Evolutionary conservation across 352 stramenopile species (phyloP).

Genomic region (Globisporangium irregulare): DNA sequence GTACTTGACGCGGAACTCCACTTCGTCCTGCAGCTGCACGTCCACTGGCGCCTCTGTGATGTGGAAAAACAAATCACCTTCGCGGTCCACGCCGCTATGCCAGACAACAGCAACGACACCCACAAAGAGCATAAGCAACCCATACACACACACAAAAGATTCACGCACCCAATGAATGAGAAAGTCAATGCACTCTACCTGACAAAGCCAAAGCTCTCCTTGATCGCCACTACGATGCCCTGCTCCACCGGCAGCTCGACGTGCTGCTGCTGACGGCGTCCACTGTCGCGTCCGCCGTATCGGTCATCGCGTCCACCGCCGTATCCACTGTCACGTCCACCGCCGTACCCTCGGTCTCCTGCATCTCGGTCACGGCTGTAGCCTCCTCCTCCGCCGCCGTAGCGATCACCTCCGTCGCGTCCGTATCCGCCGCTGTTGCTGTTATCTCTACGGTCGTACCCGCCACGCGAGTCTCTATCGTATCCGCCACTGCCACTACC

Average conservation of each 20-base stretch:
- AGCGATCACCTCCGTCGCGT: conserved; percentile 4
- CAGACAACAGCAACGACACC: neutral
- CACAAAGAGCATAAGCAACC: conserved; percentile 9
- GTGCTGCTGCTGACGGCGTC: conserved; percentile 18
- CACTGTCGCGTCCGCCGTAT: conserved; percentile 5
- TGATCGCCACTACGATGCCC: conserved; percentile 46
- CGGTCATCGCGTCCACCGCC: conserved; percentile 15
- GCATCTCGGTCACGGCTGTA: neutral
- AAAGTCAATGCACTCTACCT: conserved; percentile 13
- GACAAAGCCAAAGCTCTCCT: conserved; percentile 58
- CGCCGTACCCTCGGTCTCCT: conserved; percentile 1
- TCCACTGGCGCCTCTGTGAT: conserved; percentile 72
- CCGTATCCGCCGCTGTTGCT: conserved; percentile 7
- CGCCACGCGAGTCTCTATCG: conserved; percentile 4
- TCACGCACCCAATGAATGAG: neutral
- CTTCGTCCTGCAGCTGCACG: conserved; percentile 64
- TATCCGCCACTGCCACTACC: conserved; percentile 5
- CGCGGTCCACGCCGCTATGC: conserved; percentile 51
- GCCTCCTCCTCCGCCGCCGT: neutral
- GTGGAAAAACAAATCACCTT: conserved; percentile 82
- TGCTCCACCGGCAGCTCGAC: conserved; percentile 30
- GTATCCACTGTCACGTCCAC: conserved; percentile 15
- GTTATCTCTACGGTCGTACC: conserved; percentile 7
- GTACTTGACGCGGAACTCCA: conserved; percentile 71
- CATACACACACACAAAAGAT: conserved; percentile 6